Percentiles rank a stretch among this genome's conserved stretches.
phyloP scores from a whole-genome alignment of 2,329 filamentous ascomycete genomes.

The Mycosphaerelloides madeirae region DNA sequence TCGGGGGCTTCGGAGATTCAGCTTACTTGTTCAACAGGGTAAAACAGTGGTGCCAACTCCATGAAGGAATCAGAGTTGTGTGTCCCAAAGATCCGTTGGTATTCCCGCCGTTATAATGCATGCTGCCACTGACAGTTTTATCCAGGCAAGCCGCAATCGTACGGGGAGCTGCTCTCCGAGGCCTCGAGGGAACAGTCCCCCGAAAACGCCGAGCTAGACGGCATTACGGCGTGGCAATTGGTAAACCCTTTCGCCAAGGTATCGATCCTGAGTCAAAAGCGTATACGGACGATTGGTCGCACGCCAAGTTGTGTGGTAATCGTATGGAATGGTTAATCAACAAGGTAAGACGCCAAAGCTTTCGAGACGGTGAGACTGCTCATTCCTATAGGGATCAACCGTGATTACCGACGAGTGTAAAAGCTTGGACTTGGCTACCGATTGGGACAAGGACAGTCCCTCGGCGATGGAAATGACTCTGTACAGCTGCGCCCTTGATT shows the following conservation, averaged over 20 bases:
- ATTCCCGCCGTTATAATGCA: not conserved
- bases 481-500: conserved; percentile 2
- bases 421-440: not conserved
- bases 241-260: conserved; percentile 6
- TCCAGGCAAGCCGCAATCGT: conserved; percentile 14
- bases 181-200: conserved; percentile 12
- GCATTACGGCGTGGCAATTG: conserved; percentile 9
- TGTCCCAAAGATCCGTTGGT: conserved; percentile 10
- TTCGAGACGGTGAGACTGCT: not conserved
- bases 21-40: conserved; percentile 7
- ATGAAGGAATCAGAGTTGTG: conserved; percentile 5
- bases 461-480: not conserved
- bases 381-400: not conserved
- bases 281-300: not conserved
- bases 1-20: conserved; percentile 16
- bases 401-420: not conserved
- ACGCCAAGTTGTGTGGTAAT: conserved; percentile 1
- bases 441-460: too few species aligned
- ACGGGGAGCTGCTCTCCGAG: conserved; percentile 13
- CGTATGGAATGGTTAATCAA: conserved; percentile 1
- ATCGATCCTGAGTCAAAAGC: conserved; percentile 5
- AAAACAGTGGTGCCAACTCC: conserved; percentile 8
- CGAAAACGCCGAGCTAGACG: conserved; percentile 10
- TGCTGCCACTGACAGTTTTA: not conserved
- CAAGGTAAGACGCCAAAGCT: not conserved